A percentile compares a stretch with the other conserved stretches of the same genome.
These are phyloP conservation scores for Theileria sp. DNA, from an alignment of 169 alveolate genomes.

Conservation along the genomic window DNA sequence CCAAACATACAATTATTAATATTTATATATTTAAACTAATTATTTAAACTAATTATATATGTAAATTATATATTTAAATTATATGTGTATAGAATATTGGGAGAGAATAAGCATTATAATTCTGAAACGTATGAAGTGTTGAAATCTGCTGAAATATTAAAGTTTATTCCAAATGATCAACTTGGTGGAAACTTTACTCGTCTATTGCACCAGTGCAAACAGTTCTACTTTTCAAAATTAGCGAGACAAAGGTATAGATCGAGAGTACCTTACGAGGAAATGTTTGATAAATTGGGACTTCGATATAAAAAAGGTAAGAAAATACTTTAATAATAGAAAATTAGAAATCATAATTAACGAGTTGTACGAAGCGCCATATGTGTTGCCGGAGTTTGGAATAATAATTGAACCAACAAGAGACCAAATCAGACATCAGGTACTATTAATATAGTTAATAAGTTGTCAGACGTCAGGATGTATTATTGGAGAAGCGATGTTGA, in stretches of 20 bases:
- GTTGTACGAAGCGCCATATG: slow-evolving; percentile 53
- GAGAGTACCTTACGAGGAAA: slow-evolving; percentile 39
- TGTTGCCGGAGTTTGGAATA: slow-evolving; percentile 34
- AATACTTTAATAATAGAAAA: not conserved
- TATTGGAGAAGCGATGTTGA: slow-evolving; percentile 49
- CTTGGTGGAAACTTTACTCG: not conserved
- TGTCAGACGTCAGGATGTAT: slow-evolving; percentile 47
- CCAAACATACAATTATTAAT: too few species aligned
- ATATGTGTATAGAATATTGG: slow-evolving; percentile 37
- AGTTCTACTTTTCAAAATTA: slow-evolving; percentile 27
- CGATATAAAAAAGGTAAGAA: slow-evolving; percentile 29
- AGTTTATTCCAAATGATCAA: slow-evolving; percentile 13
- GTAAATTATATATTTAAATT: not conserved
- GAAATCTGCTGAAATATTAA: slow-evolving; percentile 39
- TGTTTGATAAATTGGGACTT: slow-evolving; percentile 35
- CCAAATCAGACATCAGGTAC: slow-evolving; percentile 38
- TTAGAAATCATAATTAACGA: slow-evolving; percentile 49
- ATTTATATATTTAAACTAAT: too few species aligned
- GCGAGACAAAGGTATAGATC: slow-evolving; percentile 40
- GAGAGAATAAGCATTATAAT: slow-evolving; percentile 29
- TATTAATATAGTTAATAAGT: not conserved
- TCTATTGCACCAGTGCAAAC: slow-evolving; percentile 36
- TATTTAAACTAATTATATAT: too few species aligned
- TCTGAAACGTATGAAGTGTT: slow-evolving; percentile 54
- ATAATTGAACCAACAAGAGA: slow-evolving; percentile 52